Percentiles rank a stretch among this genome's conserved stretches.
phyloP scores from a whole-genome alignment of 257 asterid genomes.

The Solanum appendiculatum region DNA sequence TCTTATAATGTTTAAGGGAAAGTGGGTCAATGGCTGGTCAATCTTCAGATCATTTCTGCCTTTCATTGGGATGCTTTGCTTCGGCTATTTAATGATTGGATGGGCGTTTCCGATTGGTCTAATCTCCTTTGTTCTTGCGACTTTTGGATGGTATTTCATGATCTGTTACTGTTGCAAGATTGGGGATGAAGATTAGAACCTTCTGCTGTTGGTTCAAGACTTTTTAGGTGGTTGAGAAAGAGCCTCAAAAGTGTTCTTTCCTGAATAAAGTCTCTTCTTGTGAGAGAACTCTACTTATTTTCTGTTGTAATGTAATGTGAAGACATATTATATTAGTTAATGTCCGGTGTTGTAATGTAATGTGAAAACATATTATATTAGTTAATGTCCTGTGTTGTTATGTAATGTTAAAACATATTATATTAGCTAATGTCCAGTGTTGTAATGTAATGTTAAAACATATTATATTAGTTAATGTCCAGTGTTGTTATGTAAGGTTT shows the following conservation, averaged over 20 bases:
- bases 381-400: neutral
- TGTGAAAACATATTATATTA: neutral
- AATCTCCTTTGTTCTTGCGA: conserved; percentile 39
- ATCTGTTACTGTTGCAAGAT: conserved; percentile 35
- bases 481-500: neutral
- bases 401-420: neutral
- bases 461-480: neutral
- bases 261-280: neutral
- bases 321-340: neutral
- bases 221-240: neutral
- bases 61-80: conserved; percentile 41
- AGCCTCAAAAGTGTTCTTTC: neutral
- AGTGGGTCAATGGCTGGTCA: conserved; percentile 53
- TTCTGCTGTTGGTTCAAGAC: neutral
- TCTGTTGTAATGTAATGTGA: neutral
- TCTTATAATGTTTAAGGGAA: conserved; percentile 53
- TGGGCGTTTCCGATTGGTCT: conserved; percentile 61
- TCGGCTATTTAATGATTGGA: conserved; percentile 58
- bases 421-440: neutral
- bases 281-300: neutral
- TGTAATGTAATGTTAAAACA: neutral
- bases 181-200: conserved; percentile 31
- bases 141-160: conserved; percentile 54
- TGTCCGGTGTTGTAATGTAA: neutral
- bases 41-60: conserved; percentile 63